Conservation (phyloP, 1,284 basidiomycete genomes). For the Schizophyllum commune region DNA sequence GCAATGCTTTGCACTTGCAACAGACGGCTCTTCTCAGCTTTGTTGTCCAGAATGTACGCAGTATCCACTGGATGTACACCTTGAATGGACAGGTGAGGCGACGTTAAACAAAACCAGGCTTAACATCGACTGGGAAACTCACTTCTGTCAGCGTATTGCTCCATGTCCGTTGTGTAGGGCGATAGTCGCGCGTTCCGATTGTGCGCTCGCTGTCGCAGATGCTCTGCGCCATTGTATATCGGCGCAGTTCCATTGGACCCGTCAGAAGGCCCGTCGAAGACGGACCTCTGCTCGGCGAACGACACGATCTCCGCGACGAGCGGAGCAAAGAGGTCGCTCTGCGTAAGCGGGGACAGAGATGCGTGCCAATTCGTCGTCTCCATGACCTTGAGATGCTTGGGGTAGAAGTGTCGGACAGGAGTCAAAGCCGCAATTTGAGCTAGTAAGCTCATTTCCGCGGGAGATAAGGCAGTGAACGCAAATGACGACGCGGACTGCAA, state of each 20-base stretch:
- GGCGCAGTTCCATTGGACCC: background rate
- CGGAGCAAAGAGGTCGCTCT: slow-evolving; percentile 13
- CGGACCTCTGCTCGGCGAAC: slow-evolving; percentile 1
- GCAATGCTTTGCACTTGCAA: background rate
- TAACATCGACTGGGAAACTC: background rate
- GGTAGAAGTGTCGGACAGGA: slow-evolving; percentile 30
- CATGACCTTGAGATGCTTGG: slow-evolving; percentile 29
- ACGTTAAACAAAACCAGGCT: background rate
- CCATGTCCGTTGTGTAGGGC: background rate
- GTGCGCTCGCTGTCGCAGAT: background rate
- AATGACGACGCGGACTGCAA: slow-evolving; percentile 28
- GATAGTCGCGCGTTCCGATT: background rate
- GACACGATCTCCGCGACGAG: slow-evolving; percentile 8
- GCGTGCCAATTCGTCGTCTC: slow-evolving; percentile 29
- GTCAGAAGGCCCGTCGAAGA: background rate
- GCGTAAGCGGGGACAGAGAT: slow-evolving; percentile 17
- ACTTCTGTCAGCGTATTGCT: background rate
- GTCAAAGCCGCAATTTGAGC: slow-evolving; percentile 25
- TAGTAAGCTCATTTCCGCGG: slow-evolving; percentile 24
- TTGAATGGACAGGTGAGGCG: background rate
- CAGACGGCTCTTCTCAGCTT: background rate
- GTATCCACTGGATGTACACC: background rate
- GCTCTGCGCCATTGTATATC: background rate
- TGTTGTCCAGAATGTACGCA: background rate
- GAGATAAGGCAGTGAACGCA: slow-evolving; percentile 28